Conservation (phyloP, 2,329 filamentous ascomycete species). For the Pseudogymnoascus pannorum region DNA sequence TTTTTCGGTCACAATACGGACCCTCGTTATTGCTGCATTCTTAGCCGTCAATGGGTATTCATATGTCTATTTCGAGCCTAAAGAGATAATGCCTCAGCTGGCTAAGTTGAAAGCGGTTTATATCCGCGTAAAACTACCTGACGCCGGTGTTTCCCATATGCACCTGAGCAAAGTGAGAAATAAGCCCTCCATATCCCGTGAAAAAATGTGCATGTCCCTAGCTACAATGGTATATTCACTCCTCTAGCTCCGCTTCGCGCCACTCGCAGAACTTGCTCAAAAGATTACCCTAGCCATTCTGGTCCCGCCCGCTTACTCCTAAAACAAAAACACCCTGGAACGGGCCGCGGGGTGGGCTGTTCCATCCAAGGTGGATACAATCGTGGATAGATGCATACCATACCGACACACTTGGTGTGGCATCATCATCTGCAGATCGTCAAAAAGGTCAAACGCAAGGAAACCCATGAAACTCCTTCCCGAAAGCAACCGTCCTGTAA, state of each 20-base stretch:
- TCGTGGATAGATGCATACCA: not conserved
- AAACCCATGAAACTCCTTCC: constrained; percentile 1
- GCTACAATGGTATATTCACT: not conserved
- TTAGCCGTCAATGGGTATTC: not conserved
- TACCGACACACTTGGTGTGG: constrained; percentile 3
- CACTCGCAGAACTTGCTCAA: not conserved
- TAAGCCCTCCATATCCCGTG: not conserved
- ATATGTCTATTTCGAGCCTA: not conserved
- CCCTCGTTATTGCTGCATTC: not conserved
- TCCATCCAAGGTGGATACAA: not conserved
- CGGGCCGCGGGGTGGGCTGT: constrained; percentile 6
- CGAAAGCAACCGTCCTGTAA: constrained; percentile 1
- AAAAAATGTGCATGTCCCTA: not conserved
- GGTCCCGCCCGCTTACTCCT: not conserved
- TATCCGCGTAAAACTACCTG: not conserved
- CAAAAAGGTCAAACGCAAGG: not conserved
- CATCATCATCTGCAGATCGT: not conserved
- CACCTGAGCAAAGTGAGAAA: not conserved
- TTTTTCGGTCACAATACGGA: not conserved
- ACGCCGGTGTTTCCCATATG: constrained; percentile 4
- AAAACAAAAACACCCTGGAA: not conserved
- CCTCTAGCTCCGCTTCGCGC: not conserved
- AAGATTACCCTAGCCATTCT: not conserved
- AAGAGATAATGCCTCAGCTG: constrained; percentile 1
- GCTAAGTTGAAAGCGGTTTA: not conserved